A percentile compares a stretch with the other conserved stretches of the same genome.
These are phyloP conservation scores for Flaveria trinervia DNA, from an alignment of 129 eudicot genomes.

Conservation along the genomic window DNA sequence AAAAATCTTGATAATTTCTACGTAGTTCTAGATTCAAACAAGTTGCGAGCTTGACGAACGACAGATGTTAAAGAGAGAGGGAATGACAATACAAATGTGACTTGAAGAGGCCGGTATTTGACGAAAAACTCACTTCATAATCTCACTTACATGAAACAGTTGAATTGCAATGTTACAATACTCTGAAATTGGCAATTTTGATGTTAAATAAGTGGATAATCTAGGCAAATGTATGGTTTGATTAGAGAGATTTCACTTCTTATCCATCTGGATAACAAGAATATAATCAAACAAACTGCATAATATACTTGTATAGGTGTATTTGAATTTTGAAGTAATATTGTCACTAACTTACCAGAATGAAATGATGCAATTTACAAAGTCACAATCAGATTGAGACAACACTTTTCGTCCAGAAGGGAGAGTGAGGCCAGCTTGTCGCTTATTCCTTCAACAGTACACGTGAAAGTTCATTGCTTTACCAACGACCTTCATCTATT, in stretches of 20 bases:
- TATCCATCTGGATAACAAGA: not conserved
- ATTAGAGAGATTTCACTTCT: conserved; percentile 1
- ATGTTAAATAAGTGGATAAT: not conserved
- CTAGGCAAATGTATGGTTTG: not conserved
- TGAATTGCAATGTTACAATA: not conserved
- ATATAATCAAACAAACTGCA: not conserved
- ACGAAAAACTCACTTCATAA: not conserved
- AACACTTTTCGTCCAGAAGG: conserved; percentile 25
- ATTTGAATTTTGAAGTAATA: not conserved
- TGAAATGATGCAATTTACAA: conserved; percentile 8
- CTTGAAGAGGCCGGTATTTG: not conserved
- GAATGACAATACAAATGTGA: too few relatives aligned
- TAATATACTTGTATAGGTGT: too few relatives aligned
- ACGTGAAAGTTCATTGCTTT: conserved; percentile 37
- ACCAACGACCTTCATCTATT: conserved; percentile 17
- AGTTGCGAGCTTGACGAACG: too few relatives aligned
- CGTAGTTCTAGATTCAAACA: too few relatives aligned
- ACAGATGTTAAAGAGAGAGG: too few relatives aligned
- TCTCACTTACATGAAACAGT: not conserved
- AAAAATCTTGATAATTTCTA: not conserved
- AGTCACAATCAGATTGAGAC: conserved; percentile 34
- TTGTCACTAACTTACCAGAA: not conserved
- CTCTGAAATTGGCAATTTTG: not conserved
- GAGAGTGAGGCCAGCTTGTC: conserved; percentile 41
- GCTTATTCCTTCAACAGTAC: conserved; percentile 34